Conservation (phyloP, 257 asterid genomes). For the Anisodus tanguticus region DNA sequence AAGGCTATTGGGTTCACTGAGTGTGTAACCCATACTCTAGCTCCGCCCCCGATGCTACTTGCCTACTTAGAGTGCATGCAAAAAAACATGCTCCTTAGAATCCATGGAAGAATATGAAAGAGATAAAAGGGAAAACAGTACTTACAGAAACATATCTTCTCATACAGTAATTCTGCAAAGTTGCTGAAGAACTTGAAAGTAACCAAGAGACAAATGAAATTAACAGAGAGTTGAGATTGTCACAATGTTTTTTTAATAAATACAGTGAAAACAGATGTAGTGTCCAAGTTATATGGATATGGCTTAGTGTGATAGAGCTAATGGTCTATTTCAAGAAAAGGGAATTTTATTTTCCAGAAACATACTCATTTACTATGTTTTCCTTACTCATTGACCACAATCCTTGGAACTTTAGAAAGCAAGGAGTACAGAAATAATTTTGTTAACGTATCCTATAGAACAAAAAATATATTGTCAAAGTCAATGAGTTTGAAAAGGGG, state of each 20-base stretch:
- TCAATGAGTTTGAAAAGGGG: neutral
- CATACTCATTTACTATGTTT: slow-evolving; percentile 34
- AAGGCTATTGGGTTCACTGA: no score
- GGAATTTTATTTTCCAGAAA: neutral
- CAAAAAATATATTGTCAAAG: slow-evolving; percentile 6
- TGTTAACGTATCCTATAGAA: slow-evolving; percentile 29
- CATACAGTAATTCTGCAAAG: slow-evolving; percentile 19
- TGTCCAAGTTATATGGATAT: slow-evolving; percentile 22
- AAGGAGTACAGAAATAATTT: neutral
- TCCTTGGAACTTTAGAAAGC: slow-evolving; percentile 28
- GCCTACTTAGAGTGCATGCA: neutral
- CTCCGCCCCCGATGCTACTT: neutral
- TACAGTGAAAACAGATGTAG: slow-evolving; percentile 9
- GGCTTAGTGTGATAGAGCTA: neutral
- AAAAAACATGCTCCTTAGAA: neutral
- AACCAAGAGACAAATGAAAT: slow-evolving; percentile 1
- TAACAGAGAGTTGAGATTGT: neutral
- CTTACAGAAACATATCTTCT: slow-evolving; percentile 18
- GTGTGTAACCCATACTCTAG: no score
- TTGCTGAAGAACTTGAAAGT: slow-evolving; percentile 15
- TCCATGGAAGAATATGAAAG: neutral
- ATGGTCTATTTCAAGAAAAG: slow-evolving; percentile 17
- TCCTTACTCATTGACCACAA: slow-evolving; percentile 30
- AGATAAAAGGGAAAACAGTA: neutral
- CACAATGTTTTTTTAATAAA: neutral